phyloP scores from a whole-genome alignment of 1,284 basidiomycete genomes.

The Trichosporon sp. region DNA sequence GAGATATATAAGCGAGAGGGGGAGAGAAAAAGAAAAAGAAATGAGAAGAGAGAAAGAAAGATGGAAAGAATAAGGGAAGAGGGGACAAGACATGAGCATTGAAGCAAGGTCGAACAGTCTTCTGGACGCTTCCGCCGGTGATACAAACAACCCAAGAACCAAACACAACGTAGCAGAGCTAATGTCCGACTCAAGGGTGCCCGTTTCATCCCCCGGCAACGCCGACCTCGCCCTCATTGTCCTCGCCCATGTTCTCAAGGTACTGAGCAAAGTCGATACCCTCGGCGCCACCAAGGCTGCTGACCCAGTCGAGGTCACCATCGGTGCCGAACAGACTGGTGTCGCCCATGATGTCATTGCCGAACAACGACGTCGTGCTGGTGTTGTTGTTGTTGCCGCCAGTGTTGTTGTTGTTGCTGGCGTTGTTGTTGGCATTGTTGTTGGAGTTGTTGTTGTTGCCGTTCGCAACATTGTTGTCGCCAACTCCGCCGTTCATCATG shows the following conservation, averaged over 20 bases:
- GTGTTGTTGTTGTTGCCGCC: not conserved
- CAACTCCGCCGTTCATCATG: not conserved
- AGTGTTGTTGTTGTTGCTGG: not conserved
- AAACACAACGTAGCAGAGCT: not conserved
- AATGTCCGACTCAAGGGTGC: not conserved
- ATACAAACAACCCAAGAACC: not conserved
- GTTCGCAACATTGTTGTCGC: not conserved
- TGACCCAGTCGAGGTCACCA: constrained; percentile 20
- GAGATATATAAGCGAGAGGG: not conserved
- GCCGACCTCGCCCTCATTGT: constrained; percentile 32
- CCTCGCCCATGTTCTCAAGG: constrained; percentile 37
- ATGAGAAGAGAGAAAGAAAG: not conserved
- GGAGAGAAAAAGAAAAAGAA: not conserved
- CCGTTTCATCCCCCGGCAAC: constrained; percentile 8
- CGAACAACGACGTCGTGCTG: constrained; percentile 7
- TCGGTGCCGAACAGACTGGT: constrained; percentile 13
- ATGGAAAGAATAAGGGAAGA: not conserved
- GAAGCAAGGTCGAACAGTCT: not conserved
- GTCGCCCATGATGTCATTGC: constrained; percentile 11
- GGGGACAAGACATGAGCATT: not conserved
- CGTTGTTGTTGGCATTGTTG: not conserved
- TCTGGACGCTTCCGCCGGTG: not conserved
- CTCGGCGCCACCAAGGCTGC: constrained; percentile 1
- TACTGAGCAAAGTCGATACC: constrained; percentile 40
- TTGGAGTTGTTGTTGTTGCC: not conserved